phyloP scores from a whole-genome alignment of 371 early-diverging fungal species.

The Mucor lusitanicus region DNA sequence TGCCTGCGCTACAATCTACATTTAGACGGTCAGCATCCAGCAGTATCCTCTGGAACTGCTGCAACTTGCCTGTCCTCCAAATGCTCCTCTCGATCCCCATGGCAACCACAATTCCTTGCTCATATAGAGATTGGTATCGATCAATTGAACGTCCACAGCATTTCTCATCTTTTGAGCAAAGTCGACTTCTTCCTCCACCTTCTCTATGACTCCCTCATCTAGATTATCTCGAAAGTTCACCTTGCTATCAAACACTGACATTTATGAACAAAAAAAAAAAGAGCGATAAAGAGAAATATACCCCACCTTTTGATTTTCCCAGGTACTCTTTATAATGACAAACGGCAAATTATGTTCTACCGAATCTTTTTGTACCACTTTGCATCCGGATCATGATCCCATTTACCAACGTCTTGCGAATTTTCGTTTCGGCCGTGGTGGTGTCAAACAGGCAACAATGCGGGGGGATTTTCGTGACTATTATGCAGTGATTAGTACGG shows the following conservation, averaged over 20 bases:
- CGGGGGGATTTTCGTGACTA: too few relatives aligned
- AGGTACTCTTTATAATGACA: neutral
- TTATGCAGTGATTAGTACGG: too few relatives aligned
- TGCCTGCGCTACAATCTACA: constrained; percentile 79
- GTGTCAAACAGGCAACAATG: too few relatives aligned
- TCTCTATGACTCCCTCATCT: neutral
- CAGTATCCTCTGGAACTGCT: neutral
- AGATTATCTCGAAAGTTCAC: neutral
- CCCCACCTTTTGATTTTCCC: neutral
- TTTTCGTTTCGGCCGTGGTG: neutral
- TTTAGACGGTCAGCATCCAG: neutral
- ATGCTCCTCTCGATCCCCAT: constrained; percentile 80
- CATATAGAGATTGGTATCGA: constrained; percentile 73
- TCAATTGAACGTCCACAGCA: constrained; percentile 25
- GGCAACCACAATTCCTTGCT: constrained; percentile 81
- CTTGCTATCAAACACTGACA: neutral
- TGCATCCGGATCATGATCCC: neutral
- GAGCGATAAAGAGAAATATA: neutral
- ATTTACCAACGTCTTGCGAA: neutral
- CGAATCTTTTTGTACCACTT: neutral
- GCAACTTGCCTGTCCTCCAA: constrained; percentile 61
- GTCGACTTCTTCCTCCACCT: neutral
- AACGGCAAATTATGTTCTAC: neutral
- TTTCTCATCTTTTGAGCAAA: constrained; percentile 12
- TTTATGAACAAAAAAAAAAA: neutral